Evolutionary conservation across 768 basidiomycete genomes (phyloP).

Genomic region (Trichaptum fuscoviolaceum): DNA sequence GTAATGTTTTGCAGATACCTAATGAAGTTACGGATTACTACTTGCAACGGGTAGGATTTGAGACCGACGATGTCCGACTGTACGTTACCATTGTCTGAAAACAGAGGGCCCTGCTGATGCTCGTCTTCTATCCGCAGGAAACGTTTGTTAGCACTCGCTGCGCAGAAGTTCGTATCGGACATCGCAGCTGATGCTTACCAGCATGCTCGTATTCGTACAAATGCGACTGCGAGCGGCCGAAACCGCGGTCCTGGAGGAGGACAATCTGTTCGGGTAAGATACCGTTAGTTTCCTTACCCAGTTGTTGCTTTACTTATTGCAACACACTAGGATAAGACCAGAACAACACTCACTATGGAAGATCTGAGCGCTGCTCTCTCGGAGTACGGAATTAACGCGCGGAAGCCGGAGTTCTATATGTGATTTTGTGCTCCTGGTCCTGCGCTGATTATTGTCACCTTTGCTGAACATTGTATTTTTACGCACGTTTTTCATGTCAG

Average conservation of each 20-base stretch:
- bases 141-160: slow-evolving; percentile 89
- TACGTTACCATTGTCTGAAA: slow-evolving; percentile 31
- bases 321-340: slow-evolving; percentile 68
- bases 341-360: slow-evolving; percentile 95
- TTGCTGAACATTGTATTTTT: slow-evolving; percentile 1
- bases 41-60: slow-evolving; percentile 92
- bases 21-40: slow-evolving; percentile 98
- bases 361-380: slow-evolving; percentile 87
- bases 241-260: slow-evolving; percentile 52
- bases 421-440: slow-evolving; percentile 24
- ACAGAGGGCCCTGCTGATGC: not conserved
- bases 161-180: slow-evolving; percentile 97
- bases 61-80: slow-evolving; percentile 91
- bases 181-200: slow-evolving; percentile 96
- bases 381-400: slow-evolving; percentile 94
- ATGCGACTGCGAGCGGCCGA: slow-evolving; percentile 65
- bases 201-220: slow-evolving; percentile 93
- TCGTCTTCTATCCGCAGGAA: slow-evolving; percentile 48
- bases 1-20: slow-evolving; percentile 59
- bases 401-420: slow-evolving; percentile 93
- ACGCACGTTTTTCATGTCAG: not conserved
- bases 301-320: not conserved
- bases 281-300: not conserved
- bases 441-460: slow-evolving; percentile 1
- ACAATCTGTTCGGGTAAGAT: slow-evolving; percentile 14